Evolutionary conservation across 352 stramenopile species (phyloP), one percentile per base, ranked within the genome.

Genomic region (Blastocystis sp.): DNA sequence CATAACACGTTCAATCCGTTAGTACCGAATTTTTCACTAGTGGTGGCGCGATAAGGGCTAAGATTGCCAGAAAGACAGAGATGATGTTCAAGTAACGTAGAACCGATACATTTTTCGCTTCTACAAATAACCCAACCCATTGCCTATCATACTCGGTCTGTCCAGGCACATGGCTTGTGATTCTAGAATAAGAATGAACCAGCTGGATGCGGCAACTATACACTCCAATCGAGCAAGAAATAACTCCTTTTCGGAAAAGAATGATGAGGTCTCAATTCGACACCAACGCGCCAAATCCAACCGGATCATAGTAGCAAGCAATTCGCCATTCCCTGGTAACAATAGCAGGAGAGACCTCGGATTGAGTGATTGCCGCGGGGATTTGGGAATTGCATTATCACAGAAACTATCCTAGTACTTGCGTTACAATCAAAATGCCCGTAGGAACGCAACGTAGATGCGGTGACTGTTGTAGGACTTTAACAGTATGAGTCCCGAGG

Each of bases 401-500:
- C 18, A 46, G 27, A 38, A 40, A 36, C 36, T 21, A 38, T 38
- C 27, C 14, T 9, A 69, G 57, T 14, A 69, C 18, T n/a, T n/a
- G n/a, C n/a, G n/a, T n/a, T n/a, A 69, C 11, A 42, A 57, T 34
- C 21, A 56, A 8, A 24, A 76, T 76, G 64, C 11, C 64, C 8
- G 64, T 76, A 54, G 1, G 21, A 16, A 29, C 8, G 4, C 4
- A 3, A 0, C 1, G 6, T 53, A 34, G 40, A 36, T 21, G n/a
- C 3, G 11, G 9, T 11, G 53, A 57, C 16, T 56, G 36, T 18
- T n/a, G 18, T 76, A 76, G 64, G 64, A 76, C 44, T 76, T 76
- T 11, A 56, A 53, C n/a, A 57, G 36, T 57, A 76, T 84, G 51
- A 84, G 44, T 53, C 57, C 36, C 73, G 90, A 91, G 64, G 93